These are phyloP conservation scores for Persicaria tinctoria DNA, from an alignment of 148 eudicot genomes.

Conservation along the genomic window DNA sequence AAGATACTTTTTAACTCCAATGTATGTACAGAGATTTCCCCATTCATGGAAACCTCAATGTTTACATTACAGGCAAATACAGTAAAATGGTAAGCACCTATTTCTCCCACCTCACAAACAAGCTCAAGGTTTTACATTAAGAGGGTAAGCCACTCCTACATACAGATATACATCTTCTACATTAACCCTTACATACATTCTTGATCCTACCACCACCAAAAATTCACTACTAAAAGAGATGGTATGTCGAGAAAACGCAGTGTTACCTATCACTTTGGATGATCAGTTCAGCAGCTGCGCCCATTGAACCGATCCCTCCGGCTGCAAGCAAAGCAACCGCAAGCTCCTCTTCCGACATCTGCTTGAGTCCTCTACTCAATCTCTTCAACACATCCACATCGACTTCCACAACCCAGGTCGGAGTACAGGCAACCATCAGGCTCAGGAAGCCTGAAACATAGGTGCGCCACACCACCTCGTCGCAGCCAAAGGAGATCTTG, in stretches of 20 bases:
- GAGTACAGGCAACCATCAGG: slow-evolving; percentile 57
- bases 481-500: slow-evolving; percentile 71
- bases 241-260: neutral
- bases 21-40: neutral
- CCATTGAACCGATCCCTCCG: slow-evolving; percentile 68
- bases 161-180: neutral
- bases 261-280: slow-evolving; percentile 28
- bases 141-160: neutral
- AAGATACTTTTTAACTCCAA: too few relatives aligned
- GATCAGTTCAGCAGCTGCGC: slow-evolving; percentile 60
- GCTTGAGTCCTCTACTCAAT: slow-evolving; percentile 50
- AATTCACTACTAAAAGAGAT: neutral
- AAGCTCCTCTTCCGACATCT: slow-evolving; percentile 58
- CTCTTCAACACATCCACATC: slow-evolving; percentile 46
- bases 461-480: slow-evolving; percentile 58
- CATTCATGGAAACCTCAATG: neutral
- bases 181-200: neutral
- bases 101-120: neutral
- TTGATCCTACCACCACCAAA: neutral
- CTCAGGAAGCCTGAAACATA: slow-evolving; percentile 54
- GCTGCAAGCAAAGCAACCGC: slow-evolving; percentile 52
- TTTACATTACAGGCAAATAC: neutral
- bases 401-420: slow-evolving; percentile 64
- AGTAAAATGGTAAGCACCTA: neutral
- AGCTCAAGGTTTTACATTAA: neutral